Evolutionary conservation across 1,284 basidiomycete species (phyloP), one percentile per base, ranked within the genome.

Genomic region (Earliella scabrosa): DNA sequence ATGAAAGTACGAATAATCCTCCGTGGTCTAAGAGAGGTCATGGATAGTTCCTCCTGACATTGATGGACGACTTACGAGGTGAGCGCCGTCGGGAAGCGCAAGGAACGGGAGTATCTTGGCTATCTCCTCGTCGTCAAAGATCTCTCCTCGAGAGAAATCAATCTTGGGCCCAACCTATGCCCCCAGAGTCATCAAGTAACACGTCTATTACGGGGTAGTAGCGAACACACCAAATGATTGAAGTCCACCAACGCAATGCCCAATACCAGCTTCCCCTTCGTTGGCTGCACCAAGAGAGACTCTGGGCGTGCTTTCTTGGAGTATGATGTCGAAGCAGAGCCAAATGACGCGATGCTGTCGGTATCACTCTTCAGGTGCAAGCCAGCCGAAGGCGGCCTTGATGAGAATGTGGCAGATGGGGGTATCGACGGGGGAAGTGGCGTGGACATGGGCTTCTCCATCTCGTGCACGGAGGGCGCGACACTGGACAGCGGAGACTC

Each of bases 1-100:
- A 69, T 97, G 94, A 70, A 99, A 99, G 74, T 98, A 98, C 3
- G 91, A 95, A 70, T 98, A 99, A 71, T 99, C 97, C 76, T 99
- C 97, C 27, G 89, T 79, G 60, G 90, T 93, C 92, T 94, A 69
- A 21, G 51, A 53, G 21, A 32, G 34, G 4, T 29, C 18, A 27
- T 44, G 41, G 41, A 23, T 2, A 23, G 32, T 21, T 20, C 21
- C 11, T 27, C n/a, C 16, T 2, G 20, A 3, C 21, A 41, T n/a
- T 31, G 50, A 31, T n/a, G 35, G 39, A 49, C 48, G 31, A 63
- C 66, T 56, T 66, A 95, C 93, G 62, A 98, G 74, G 74, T 99
- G 97, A 13, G 96, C 95, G 26, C 97, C 97, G 67, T 99, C 97
- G 0, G 97, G 97, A 20, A 99, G 82, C 0, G 97, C 97, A n/a